Evolutionary conservation across 169 alveolate genomes (phyloP).

Genomic region (Ichthyophthirius multifiliis): DNA sequence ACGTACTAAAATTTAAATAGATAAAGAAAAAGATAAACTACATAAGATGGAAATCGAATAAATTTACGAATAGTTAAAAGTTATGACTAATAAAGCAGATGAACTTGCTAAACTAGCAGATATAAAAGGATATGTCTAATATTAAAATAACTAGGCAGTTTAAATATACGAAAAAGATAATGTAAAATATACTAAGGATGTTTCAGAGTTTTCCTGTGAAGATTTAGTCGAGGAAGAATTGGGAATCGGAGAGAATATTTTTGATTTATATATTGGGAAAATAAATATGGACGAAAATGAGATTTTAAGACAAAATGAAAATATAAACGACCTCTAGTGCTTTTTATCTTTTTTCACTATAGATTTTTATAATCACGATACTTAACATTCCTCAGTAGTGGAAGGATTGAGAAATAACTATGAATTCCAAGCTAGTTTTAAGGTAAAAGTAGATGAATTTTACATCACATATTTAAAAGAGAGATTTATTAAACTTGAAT

Average conservation of each 20-base stretch:
- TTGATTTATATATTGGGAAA: background rate
- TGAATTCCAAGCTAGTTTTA: background rate
- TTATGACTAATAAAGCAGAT: background rate
- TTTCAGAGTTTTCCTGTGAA: background rate
- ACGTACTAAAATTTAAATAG: background rate
- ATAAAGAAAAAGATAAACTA: background rate
- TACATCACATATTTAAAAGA: background rate
- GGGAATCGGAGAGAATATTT: background rate
- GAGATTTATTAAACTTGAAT: background rate
- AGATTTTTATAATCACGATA: slow-evolving; percentile 2
- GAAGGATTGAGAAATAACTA: background rate
- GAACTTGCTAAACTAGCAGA: background rate
- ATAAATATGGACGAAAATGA: background rate
- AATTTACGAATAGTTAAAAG: background rate
- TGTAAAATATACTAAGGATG: background rate
- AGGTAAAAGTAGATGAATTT: slow-evolving; percentile 3
- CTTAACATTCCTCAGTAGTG: background rate
- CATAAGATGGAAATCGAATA: slow-evolving; percentile 1
- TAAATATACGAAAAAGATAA: background rate
- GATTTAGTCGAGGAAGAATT: background rate
- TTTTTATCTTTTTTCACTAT: background rate
- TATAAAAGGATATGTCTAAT: background rate
- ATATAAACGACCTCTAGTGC: background rate
- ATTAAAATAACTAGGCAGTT: background rate
- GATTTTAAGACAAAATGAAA: background rate